phyloP scores from a whole-genome alignment of 2,329 filamentous ascomycete genomes.

The Basipetospora chlamydospora region DNA sequence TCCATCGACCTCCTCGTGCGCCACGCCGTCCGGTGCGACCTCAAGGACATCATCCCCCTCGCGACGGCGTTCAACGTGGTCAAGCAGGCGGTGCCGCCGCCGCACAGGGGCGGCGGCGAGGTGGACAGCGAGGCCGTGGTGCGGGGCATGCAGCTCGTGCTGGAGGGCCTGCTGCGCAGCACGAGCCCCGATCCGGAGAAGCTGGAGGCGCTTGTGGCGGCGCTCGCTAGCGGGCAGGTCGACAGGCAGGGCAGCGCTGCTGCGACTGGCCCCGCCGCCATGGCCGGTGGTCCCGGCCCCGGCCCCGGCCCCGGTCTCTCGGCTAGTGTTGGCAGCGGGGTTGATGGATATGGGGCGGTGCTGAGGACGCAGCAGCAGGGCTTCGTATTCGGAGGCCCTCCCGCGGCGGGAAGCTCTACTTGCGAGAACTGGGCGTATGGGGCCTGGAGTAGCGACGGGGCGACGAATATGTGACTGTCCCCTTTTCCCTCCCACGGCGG shows the following conservation, averaged over 20 bases:
- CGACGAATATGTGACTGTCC: background rate
- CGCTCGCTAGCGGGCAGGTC: constrained; percentile 2
- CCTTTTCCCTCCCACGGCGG: too few relatives aligned
- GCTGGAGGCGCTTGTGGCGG: background rate
- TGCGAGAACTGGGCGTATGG: constrained; percentile 2
- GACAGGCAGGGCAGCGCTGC: too few relatives aligned
- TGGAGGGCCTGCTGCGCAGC: constrained; percentile 29
- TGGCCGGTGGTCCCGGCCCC: too few relatives aligned
- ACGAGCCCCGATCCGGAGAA: constrained; percentile 27
- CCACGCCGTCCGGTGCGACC: constrained; percentile 32
- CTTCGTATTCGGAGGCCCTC: background rate
- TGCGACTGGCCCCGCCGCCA: too few relatives aligned
- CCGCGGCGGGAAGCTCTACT: background rate
- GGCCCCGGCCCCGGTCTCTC: too few relatives aligned
- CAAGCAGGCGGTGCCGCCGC: constrained; percentile 22
- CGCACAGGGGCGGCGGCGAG: constrained; percentile 12
- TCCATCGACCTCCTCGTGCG: constrained; percentile 29
- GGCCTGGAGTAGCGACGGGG: background rate
- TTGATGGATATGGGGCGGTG: background rate
- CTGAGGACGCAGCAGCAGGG: background rate
- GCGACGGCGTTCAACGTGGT: constrained; percentile 26
- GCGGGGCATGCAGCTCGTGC: constrained; percentile 23
- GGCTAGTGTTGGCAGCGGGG: background rate
- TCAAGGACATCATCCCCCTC: constrained; percentile 35
- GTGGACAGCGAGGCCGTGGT: constrained; percentile 26